Conservation (phyloP, 495 filamentous ascomycete genomes). For the Rostrohypoxylon terebratum region DNA sequence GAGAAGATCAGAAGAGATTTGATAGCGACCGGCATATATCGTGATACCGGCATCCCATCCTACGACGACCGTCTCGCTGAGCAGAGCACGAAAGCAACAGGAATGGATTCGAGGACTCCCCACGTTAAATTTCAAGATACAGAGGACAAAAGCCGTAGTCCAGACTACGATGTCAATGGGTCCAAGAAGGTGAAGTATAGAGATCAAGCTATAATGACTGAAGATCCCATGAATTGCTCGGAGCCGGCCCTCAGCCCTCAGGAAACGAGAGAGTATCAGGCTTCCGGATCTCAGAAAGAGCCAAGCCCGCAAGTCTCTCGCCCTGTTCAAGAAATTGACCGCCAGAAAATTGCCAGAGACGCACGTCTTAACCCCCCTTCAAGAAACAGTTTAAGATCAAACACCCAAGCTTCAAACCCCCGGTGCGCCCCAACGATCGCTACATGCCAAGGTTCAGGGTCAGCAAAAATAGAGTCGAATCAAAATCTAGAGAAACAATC, state of each 20-base stretch:
- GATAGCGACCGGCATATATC: slow-evolving; percentile 46
- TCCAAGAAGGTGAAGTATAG: slow-evolving; percentile 30
- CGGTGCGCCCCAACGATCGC: not conserved
- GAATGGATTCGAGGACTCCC: not conserved
- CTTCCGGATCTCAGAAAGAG: not conserved
- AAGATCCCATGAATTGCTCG: slow-evolving; percentile 10
- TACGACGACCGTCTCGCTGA: slow-evolving; percentile 18
- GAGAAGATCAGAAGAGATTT: slow-evolving; percentile 33
- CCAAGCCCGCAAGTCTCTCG: not conserved
- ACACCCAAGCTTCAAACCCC: not conserved
- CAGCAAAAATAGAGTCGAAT: not conserved
- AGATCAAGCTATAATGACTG: slow-evolving; percentile 43
- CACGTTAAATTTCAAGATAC: not conserved
- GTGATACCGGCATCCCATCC: slow-evolving; percentile 30
- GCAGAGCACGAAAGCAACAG: not conserved
- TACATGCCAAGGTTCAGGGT: not conserved
- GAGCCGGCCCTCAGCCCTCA: slow-evolving; percentile 1
- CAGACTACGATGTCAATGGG: not conserved
- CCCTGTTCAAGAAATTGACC: slow-evolving; percentile 7
- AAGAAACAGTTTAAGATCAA: not conserved
- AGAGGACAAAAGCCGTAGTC: not conserved
- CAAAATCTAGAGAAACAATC: not conserved
- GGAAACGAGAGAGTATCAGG: not conserved
- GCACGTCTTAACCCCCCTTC: slow-evolving; percentile 5
- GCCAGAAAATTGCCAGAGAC: slow-evolving; percentile 24